phyloP scores from a whole-genome alignment of 306 rosid genomes.

The Coriaria nepalensis region DNA sequence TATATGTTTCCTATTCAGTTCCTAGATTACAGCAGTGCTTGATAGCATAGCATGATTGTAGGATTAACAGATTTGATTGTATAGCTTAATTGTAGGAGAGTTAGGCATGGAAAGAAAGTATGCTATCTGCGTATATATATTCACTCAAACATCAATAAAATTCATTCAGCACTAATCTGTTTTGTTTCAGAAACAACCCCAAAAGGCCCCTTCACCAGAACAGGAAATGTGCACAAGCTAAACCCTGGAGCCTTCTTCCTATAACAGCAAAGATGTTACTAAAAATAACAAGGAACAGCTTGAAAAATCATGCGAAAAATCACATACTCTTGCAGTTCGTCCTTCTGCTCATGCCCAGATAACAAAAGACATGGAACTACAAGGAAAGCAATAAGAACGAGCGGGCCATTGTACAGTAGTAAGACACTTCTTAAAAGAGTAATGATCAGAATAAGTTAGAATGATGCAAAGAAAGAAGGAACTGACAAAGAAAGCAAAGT shows the following conservation, averaged over 20 bases:
- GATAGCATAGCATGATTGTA: too few relatives aligned
- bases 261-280: background rate
- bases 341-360: slow-evolving; percentile 24
- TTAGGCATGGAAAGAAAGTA: too few relatives aligned
- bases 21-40: too few relatives aligned
- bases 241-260: slow-evolving; percentile 56
- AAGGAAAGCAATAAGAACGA: slow-evolving; percentile 46
- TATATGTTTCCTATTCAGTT: too few relatives aligned
- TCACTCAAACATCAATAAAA: too few relatives aligned
- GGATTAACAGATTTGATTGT: too few relatives aligned
- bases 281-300: too few relatives aligned
- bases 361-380: slow-evolving; percentile 31
- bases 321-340: slow-evolving; percentile 35
- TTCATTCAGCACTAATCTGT: too few relatives aligned
- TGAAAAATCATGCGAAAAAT: background rate
- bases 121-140: too few relatives aligned
- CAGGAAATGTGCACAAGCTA: slow-evolving; percentile 74
- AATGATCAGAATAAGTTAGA: background rate
- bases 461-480: background rate
- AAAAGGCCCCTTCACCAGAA: slow-evolving; percentile 65
- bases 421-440: slow-evolving; percentile 49
- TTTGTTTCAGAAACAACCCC: slow-evolving; percentile 84
- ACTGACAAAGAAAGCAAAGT: background rate
- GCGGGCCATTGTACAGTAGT: slow-evolving; percentile 27
- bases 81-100: too few relatives aligned